Conservation (phyloP, 192 early-diverging fungal species). For the Obelidium mucronatum region DNA sequence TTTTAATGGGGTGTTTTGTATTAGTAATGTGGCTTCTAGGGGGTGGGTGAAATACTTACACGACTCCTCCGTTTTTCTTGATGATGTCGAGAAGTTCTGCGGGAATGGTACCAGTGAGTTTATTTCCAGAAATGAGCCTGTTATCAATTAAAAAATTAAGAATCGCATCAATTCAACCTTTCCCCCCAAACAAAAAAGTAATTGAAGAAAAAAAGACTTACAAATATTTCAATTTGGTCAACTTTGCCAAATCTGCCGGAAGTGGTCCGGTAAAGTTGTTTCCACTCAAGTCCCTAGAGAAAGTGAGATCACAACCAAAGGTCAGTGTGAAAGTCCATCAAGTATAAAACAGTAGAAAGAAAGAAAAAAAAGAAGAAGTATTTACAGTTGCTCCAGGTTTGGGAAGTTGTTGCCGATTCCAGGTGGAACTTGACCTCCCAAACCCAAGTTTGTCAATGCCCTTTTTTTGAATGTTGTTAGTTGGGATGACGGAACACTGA, state of each 20-base stretch:
- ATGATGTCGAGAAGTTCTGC: background rate
- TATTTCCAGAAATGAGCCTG: background rate
- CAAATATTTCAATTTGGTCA: background rate
- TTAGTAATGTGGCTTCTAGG: too few species aligned
- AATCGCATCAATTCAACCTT: too few species aligned
- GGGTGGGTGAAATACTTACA: background rate
- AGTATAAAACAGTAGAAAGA: too few species aligned
- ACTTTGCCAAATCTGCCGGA: background rate
- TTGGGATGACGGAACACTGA: too few species aligned
- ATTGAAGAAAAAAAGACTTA: background rate
- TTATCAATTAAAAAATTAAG: background rate
- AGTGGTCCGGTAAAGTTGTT: background rate
- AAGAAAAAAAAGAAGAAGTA: too few species aligned
- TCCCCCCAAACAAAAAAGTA: too few species aligned
- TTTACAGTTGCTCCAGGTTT: too few species aligned
- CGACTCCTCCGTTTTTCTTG: background rate
- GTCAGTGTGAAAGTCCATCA: too few species aligned
- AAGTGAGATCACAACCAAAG: too few species aligned
- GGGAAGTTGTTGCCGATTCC: background rate
- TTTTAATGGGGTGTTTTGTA: too few species aligned
- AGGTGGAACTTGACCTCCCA: background rate
- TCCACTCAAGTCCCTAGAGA: slow-evolving; percentile 1
- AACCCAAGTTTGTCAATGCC: background rate
- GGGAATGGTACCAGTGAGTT: background rate
- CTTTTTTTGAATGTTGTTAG: too few species aligned